These are phyloP conservation scores for Camellia sinensis DNA, from an alignment of 148 eudicot species.

Conservation along the genomic window DNA sequence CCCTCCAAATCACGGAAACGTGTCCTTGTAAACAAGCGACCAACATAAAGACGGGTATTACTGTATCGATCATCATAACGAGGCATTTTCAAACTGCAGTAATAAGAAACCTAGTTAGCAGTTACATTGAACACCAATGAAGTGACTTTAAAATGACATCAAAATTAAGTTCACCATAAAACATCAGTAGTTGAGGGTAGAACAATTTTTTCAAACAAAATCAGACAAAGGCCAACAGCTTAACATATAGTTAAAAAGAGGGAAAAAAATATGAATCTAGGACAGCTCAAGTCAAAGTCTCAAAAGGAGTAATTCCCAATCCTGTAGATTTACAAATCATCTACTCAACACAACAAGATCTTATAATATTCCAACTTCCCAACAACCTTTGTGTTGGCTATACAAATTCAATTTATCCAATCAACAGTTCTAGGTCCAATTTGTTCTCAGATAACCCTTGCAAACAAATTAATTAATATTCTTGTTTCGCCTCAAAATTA, in stretches of 20 bases:
- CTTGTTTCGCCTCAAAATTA: neutral
- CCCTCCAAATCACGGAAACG: conserved; percentile 82
- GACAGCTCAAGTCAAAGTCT: neutral
- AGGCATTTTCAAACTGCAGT: conserved; percentile 43
- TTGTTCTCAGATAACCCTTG: neutral
- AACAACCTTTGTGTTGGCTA: too few relatives aligned
- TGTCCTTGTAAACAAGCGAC: conserved; percentile 79
- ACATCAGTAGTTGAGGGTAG: neutral
- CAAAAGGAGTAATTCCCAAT: neutral
- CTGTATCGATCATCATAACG: conserved; percentile 61
- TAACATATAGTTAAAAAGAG: neutral
- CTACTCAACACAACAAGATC: neutral
- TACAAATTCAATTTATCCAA: neutral
- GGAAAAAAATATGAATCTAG: neutral
- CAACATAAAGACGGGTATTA: conserved; percentile 85
- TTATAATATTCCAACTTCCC: too few relatives aligned
- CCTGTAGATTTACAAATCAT: neutral
- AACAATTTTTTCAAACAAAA: neutral
- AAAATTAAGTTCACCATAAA: neutral
- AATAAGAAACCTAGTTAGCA: neutral
- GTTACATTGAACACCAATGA: neutral
- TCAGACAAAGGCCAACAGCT: neutral
- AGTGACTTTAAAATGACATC: neutral
- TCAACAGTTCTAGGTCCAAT: too few relatives aligned
- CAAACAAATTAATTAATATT: too few relatives aligned